Base-by-base conservation (phyloP, 192 early-diverging fungal species). In the Anaeromyces robustus region DNA sequence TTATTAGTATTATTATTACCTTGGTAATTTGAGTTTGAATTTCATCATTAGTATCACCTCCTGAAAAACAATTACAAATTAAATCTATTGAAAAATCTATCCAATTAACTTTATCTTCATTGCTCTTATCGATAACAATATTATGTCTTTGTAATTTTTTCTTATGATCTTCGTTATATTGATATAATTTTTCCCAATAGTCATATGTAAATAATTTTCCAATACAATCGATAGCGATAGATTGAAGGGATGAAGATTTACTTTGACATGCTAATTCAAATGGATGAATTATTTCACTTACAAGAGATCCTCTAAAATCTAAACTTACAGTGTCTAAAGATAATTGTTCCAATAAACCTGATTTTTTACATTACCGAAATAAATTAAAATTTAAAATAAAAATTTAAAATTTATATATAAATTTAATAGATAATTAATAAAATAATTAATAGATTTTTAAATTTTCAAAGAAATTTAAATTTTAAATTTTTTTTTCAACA, bases 1-100 rank as follows among this genome's bases (percentile, higher is more conserved):
- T n/a, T n/a, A n/a, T n/a, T n/a, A n/a, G n/a, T n/a, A n/a, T n/a
- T n/a, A n/a, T n/a, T n/a, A n/a, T n/a, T 83, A 89, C 91, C 86
- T 96, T 96, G 79, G 96, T 90, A 16, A 98, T 93, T 82, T 98
- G 96, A 81, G 96, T 81, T 84, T 96, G 95, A 16, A 98, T 92
- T 80, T 91, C 93, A 29, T 96, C 95, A 79, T 93, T 93, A 0
- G 93, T 95, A 37, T 86, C 84, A 80, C 95, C 94, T 79, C 93
- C 93, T 43, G 89, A 89, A 84, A 94, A 94, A 78, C 92, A 90
- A 78, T 94, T 88, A 80, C 93, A 94, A 29, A 96, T 92, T 37
- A 91, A 89, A 78, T 90, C 90, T 18, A 96, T 92, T 19, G 95
- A 91, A 29, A 86, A 85, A 19, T 91, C 91, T 79, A 93, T 85